A percentile compares a stretch with the other conserved stretches of the same genome.
Evolutionary conservation across 768 basidiomycete species (phyloP).

Genomic region (Lactifluus echinatus): DNA sequence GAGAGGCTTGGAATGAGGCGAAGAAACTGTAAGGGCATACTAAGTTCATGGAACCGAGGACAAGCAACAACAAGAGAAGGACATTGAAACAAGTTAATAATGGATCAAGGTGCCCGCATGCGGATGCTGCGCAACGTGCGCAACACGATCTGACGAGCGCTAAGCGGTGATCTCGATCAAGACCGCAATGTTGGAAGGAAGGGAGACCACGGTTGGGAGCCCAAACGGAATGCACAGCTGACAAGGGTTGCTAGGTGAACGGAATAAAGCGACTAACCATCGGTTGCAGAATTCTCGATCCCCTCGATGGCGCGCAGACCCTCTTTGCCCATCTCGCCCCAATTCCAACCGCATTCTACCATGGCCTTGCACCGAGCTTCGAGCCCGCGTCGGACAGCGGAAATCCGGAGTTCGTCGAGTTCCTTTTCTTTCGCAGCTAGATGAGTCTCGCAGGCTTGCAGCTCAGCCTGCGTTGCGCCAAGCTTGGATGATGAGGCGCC

Average conservation of each 20-base stretch:
- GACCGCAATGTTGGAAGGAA: neutral
- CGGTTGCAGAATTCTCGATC: conserved; percentile 14
- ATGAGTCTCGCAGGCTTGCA: conserved; percentile 76
- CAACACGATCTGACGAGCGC: conserved; percentile 4
- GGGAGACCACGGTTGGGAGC: neutral
- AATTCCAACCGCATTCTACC: conserved; percentile 58
- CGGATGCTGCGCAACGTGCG: neutral
- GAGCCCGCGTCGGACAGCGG: conserved; percentile 55
- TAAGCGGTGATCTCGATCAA: neutral
- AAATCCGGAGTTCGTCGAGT: conserved; percentile 42
- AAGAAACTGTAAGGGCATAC: conserved; percentile 15
- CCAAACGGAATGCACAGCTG: neutral
- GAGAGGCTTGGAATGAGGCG: conserved; percentile 2
- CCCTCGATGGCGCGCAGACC: conserved; percentile 40
- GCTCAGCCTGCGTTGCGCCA: conserved; percentile 57
- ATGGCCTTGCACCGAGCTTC: conserved; percentile 54
- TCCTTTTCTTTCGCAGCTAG: conserved; percentile 62
- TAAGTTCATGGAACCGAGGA: conserved; percentile 1
- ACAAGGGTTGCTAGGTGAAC: neutral
- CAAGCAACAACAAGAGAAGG: neutral
- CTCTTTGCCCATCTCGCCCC: conserved; percentile 59
- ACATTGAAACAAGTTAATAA: neutral
- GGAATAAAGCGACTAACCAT: conserved; percentile 24
- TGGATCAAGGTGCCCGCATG: neutral
- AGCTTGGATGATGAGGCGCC: conserved; percentile 35